phyloP scores from a whole-genome alignment of 371 early-diverging fungal genomes.

The Enterocytospora artemiae region DNA sequence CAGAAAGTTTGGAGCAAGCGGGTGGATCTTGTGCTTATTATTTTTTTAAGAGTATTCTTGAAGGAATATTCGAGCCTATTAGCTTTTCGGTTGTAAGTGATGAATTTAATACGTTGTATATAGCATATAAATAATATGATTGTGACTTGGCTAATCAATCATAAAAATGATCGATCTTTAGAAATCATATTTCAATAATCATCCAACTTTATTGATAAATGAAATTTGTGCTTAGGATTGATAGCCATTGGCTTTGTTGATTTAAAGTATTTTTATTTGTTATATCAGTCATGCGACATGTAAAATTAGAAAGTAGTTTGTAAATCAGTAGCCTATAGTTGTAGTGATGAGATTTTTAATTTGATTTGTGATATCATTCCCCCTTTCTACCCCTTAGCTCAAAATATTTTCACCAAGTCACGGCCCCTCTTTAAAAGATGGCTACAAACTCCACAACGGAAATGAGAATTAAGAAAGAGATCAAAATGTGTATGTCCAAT shows the following conservation, averaged over 20 bases:
- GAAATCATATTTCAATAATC: too few species aligned
- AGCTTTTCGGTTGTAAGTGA: too few species aligned
- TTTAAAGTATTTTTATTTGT: not conserved
- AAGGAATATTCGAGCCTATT: too few species aligned
- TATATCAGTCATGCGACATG: not conserved
- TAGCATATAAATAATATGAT: too few species aligned
- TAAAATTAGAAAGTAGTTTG: not conserved
- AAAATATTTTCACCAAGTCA: not conserved
- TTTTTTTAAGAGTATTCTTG: too few species aligned
- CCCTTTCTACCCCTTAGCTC: not conserved
- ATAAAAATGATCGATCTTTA: too few species aligned
- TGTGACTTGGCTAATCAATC: too few species aligned
- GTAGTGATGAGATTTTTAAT: not conserved
- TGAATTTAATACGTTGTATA: too few species aligned
- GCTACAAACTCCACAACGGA: constrained; percentile 18
- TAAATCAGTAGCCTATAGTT: not conserved
- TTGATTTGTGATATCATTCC: not conserved
- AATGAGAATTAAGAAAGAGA: constrained; percentile 24
- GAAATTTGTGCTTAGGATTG: too few species aligned
- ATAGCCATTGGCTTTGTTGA: too few species aligned
- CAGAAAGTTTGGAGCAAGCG: not conserved
- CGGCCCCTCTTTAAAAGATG: not conserved
- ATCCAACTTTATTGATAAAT: too few species aligned
- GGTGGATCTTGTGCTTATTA: not conserved
- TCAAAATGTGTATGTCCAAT: not conserved